Percentiles rank a stretch among this genome's conserved stretches.
These are phyloP conservation scores for Sergeia podlipaevii DNA, from an alignment of 208 protist species.

Conservation along the genomic window DNA sequence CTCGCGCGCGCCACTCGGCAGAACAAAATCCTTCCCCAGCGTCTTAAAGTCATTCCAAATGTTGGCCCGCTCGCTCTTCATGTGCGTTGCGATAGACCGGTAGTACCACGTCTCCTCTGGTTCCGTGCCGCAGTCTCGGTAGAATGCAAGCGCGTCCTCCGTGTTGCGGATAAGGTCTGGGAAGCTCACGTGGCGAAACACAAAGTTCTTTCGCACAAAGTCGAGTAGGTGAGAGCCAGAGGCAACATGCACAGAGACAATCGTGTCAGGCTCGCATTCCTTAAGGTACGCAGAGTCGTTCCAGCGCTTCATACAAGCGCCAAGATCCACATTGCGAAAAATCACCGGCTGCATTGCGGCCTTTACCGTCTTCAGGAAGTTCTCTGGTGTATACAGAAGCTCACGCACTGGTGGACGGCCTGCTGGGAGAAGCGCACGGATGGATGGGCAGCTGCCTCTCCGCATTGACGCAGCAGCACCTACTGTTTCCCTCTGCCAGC, in stretches of 20 bases:
- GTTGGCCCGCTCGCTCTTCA: conserved; percentile 82
- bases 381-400: conserved; percentile 28
- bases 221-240: conserved; percentile 55
- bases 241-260: conserved; percentile 80
- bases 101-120: conserved; percentile 79
- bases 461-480: background rate
- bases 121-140: conserved; percentile 2
- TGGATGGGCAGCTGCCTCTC: too few species aligned
- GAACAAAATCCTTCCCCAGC: conserved; percentile 66
- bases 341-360: conserved; percentile 44
- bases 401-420: conserved; percentile 36
- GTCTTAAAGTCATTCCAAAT: conserved; percentile 78
- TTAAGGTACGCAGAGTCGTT: conserved; percentile 52
- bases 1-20: conserved; percentile 40
- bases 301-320: conserved; percentile 57
- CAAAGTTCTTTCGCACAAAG: conserved; percentile 91
- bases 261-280: conserved; percentile 27
- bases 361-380: conserved; percentile 28
- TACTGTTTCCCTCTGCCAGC: background rate
- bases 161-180: conserved; percentile 66
- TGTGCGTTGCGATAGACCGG: conserved; percentile 76
- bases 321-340: conserved; percentile 59
- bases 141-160: conserved; percentile 17
- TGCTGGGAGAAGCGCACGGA: conserved; percentile 16
- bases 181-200: conserved; percentile 73